These are phyloP conservation scores for Pleurotus sapidus DNA, from an alignment of 768 basidiomycete species.

Conservation along the genomic window DNA sequence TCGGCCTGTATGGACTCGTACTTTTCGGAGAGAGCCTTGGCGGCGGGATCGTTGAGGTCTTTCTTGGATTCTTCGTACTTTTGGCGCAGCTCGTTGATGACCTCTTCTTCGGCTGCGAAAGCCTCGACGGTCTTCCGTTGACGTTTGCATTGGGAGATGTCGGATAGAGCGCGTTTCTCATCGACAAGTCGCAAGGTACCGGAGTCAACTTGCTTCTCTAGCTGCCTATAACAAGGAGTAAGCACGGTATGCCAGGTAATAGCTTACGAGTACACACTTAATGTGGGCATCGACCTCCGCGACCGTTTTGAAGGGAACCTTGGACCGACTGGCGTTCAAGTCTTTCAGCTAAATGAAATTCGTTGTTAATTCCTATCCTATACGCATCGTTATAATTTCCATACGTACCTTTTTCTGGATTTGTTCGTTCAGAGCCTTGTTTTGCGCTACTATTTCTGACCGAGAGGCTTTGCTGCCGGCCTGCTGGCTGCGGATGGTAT, in stretches of 20 bases:
- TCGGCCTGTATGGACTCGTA: constrained; percentile 83
- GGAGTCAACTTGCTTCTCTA: constrained; percentile 91
- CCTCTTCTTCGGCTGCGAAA: constrained; percentile 75
- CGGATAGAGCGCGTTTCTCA: constrained; percentile 92
- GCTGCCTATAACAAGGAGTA: constrained; percentile 43
- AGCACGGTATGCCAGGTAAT: constrained; percentile 3
- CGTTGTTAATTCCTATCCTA: too few relatives aligned
- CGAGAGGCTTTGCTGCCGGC: constrained; percentile 70
- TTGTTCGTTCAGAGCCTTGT: constrained; percentile 74
- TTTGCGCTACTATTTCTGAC: constrained; percentile 70
- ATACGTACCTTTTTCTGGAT: constrained; percentile 74
- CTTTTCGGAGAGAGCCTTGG: constrained; percentile 74
- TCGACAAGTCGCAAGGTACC: constrained; percentile 90
- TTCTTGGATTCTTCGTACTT: constrained; percentile 77
- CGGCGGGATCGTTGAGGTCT: constrained; percentile 88
- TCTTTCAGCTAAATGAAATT: constrained; percentile 66
- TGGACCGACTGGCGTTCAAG: constrained; percentile 76
- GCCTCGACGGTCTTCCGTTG: constrained; percentile 73
- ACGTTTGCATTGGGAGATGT: constrained; percentile 75
- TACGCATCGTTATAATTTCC: too few relatives aligned
- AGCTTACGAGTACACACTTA: constrained; percentile 47
- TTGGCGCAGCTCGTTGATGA: constrained; percentile 76
- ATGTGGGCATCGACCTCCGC: constrained; percentile 87
- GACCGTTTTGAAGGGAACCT: constrained; percentile 75
- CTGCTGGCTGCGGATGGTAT: constrained; percentile 75